Percentiles rank a stretch among this genome's conserved stretches.
Conservation (phyloP, 176 grass and related monocot species). For the Hsuehochloa calcarea region DNA sequence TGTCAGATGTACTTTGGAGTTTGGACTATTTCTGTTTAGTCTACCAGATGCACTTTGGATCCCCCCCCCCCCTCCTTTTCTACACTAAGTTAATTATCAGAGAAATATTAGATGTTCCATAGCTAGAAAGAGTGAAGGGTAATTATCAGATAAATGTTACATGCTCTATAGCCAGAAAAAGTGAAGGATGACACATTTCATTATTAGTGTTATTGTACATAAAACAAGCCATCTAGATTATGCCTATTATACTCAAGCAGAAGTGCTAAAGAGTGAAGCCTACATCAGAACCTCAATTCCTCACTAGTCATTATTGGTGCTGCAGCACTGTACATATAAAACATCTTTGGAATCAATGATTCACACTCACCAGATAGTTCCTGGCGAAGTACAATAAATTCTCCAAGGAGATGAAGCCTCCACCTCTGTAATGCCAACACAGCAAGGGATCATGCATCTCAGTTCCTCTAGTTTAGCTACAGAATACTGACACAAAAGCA, state of each 20-base stretch:
- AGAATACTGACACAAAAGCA: background rate
- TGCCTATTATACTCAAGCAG: background rate
- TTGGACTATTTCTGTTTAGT: background rate
- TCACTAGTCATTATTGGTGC: background rate
- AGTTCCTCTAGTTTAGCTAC: constrained; percentile 10
- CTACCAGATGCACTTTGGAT: background rate
- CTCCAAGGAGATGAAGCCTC: constrained; percentile 98
- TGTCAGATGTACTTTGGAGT: background rate
- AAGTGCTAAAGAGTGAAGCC: background rate
- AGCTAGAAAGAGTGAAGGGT: background rate
- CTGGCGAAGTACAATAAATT: constrained; percentile 88
- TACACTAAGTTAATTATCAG: background rate
- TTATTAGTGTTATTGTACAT: background rate
- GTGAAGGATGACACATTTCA: background rate
- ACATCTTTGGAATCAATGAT: constrained; percentile 6
- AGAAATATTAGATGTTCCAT: background rate
- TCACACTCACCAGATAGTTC: constrained; percentile 74
- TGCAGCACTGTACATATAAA: background rate
- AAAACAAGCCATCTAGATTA: background rate
- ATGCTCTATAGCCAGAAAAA: background rate
- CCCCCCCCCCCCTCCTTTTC: background rate
- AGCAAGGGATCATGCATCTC: constrained; percentile 5
- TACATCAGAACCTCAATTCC: background rate
- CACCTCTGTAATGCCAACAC: constrained; percentile 58
- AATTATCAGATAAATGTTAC: background rate